phyloP scores from a whole-genome alignment of 306 rosid species.

The Inga oerstediana region DNA sequence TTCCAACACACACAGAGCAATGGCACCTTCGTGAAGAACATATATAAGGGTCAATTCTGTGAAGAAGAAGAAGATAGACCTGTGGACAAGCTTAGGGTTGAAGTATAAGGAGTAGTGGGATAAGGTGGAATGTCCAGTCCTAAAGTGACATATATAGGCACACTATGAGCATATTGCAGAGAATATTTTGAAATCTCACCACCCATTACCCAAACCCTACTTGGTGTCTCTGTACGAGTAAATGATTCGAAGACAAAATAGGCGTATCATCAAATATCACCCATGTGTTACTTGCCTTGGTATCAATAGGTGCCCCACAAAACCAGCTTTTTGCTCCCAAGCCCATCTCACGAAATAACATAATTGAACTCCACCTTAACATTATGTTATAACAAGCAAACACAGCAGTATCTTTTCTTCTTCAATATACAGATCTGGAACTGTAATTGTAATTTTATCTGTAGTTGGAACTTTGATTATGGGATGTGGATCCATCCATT shows the following conservation, averaged over 20 bases:
- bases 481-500: neutral
- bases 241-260: neutral
- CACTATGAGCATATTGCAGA: neutral
- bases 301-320: neutral
- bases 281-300: neutral
- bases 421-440: neutral
- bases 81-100: slow-evolving; percentile 20
- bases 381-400: neutral
- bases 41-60: neutral
- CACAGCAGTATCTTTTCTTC: neutral
- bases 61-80: neutral
- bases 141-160: neutral
- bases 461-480: neutral
- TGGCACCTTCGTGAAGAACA: neutral
- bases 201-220: neutral
- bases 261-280: neutral
- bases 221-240: neutral
- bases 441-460: neutral
- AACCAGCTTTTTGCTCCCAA: neutral
- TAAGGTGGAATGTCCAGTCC: slow-evolving; percentile 40
- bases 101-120: slow-evolving; percentile 27
- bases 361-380: neutral
- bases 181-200: neutral
- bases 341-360: neutral
- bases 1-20: neutral